Base-by-base conservation (phyloP, 2,329 filamentous ascomycete genomes). In the Waltergamsia citrina region DNA sequence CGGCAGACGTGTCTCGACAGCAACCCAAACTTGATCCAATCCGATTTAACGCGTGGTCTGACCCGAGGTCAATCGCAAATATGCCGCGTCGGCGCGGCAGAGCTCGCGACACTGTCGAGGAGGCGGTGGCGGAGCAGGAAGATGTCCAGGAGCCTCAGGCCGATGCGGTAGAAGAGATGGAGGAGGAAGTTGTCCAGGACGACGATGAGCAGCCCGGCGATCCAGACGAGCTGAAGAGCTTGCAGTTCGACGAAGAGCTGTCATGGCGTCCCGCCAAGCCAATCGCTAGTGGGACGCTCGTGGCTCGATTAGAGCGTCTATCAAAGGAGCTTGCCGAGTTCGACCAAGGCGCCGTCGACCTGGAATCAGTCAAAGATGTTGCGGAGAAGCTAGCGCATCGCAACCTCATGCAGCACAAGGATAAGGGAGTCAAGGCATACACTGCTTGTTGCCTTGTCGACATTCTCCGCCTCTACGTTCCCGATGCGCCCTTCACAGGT, bases 261-360 rank as follows among this genome's bases (percentile, higher is more conserved):
- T 85, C 86, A 53, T 95, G 92, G 85, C 83, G 83, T 52, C 85
- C 88, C 28, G 92, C 90, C 38, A 92, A 85, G 59, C 78, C 87
- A 34, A 94, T 98, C 50, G 68, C 83, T 24, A 85, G 88, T 31
- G 78, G 75, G 43, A 86, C 88, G 44, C 74, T 98, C 33, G 68
- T 95, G 44, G 73, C 77, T 50, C 80, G 92, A 32, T 74, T 98
- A 34, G 82, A 90, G 56, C 67, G 73, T 34, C 74, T 98, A 21
- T 81, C 80, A 41, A 79, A 82, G 49, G 90, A 98, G 67, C 71
- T 98, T 43, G 71, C 77, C 41, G 79, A 82, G 38, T 74, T 94
- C 49, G 88, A 94, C 41, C 88, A 96, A 57, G 88, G 94, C 48
- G 80, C 81, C 38, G 77, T 81, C 38, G 78, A 94, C 39, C 76